Evolutionary conservation across 176 grass and related monocot genomes (phyloP), one percentile per base, ranked within the genome.

Genomic region (Oryza glumipatula): DNA sequence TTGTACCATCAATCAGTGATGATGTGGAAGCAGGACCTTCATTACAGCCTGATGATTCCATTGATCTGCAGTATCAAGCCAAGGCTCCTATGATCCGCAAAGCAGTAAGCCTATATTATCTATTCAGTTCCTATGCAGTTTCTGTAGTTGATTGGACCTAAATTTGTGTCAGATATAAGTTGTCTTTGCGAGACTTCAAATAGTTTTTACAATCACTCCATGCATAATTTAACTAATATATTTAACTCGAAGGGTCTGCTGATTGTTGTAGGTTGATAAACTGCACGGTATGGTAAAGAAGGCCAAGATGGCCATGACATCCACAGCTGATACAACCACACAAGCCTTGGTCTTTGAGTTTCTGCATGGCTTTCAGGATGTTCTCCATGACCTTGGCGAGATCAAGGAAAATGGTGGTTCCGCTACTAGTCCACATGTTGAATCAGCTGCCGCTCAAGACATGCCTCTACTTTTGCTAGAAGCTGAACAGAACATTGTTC

Each of bases 81-180:
- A 90, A 90, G 64, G 83, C 84, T 87, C 89, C 89, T 19, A 83
- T 83, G 76, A 90, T 90, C 28, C 89, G 80, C 22, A 90, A 87
- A 87, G 89, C 80, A 70, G 89, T 90, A 90, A 90, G 52, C 75
- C 12, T 68, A 24, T 36, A 43, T 70, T 32, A 79, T 72, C 33
- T 81, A n/a, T 70, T 21, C 15, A 11, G 26, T 82, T 73, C 11
- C 24, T 51, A 69, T 41, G 51, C 63, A n/a, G 7, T 63, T 63
- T 39, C 26, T 69, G 9, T 9, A 83, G 30, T 70, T 65, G 49
- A 35, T 48, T 79, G 33, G 41, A 19, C 14, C 24, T 39, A 76
- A 76, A 56, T 84, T 84, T 41, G 26, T 76, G 36, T 68, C 32
- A 58, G 54, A 58, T 58, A 58, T 58, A 21, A 2, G 7, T 1